Evolutionary conservation across 2,329 filamentous ascomycete species (phyloP), one percentile per base, ranked within the genome.

Genomic region (Diplodia scrobiculata): DNA sequence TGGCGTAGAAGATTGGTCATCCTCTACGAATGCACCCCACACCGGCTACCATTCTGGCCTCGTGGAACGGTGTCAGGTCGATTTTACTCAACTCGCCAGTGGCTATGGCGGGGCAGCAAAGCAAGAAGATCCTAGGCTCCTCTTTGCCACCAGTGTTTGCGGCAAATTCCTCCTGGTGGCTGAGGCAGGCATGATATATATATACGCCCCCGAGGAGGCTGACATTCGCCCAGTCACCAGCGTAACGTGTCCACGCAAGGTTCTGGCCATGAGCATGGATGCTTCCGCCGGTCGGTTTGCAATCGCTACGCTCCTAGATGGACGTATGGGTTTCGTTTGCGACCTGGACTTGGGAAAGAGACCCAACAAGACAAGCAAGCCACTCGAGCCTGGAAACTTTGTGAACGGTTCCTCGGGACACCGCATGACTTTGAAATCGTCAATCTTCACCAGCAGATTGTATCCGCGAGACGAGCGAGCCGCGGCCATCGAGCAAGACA

Each of bases 211-310:
- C 65, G 69, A 72, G 41, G 69, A 73, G 68, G 73, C 70, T 6
- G 71, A 73, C 67, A 69, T 84, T 65, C 68, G 76, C 51, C 83
- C 82, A 1, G 73, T 86, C 17, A 81, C 85, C 1, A 83, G 78
- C 48, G 81, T 90, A 11, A 72, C 82, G 14, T 89, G 87, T 70
- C 86, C 85, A 13, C 78, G 80, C 17, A 78, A 82, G 52, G 83
- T 89, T 2, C 72, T 90, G 5, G 81, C 83, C 2, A 84, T 86
- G 70, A 85, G 84, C 68, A 87, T 90, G 81, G 86, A 89, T 72
- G 85, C 84, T 0, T 87, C 83, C 4, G 82, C 80, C 2, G 78
- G 83, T 9, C 79, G 81, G 51, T 80, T 84, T 69, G 81, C 85
- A 6, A 78, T 89, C 62, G 87, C 86, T 17, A 82, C 85, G 34